Conservation (phyloP, 1,139 yeast genomes). For the Diutina mesorugosa region DNA sequence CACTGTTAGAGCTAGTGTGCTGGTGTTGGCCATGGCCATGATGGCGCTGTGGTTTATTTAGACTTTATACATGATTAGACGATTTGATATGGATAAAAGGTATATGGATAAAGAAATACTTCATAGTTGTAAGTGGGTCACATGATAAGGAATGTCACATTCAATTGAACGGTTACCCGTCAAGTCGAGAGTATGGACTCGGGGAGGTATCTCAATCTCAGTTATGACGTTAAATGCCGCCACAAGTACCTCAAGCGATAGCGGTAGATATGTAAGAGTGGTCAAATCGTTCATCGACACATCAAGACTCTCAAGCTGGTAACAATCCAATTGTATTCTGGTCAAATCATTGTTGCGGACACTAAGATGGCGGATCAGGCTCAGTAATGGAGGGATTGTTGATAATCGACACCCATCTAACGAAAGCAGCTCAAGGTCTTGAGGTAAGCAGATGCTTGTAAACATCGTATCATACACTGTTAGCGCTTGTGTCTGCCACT, state of each 20-base stretch:
- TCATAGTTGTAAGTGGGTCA: neutral
- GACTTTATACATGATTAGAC: neutral
- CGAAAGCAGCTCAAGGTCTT: neutral
- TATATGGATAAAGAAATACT: neutral
- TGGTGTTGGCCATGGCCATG: neutral
- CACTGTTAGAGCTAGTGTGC: neutral
- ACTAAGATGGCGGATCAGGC: neutral
- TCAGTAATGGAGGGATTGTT: neutral
- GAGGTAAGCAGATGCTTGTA: neutral
- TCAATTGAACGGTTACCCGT: neutral
- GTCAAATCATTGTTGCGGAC: neutral
- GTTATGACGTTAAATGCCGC: neutral
- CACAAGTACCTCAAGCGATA: neutral
- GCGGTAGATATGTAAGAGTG: neutral
- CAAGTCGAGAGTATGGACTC: neutral
- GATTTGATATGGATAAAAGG: neutral
- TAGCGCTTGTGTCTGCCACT: neutral
- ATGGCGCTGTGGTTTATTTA: neutral
- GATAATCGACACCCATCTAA: neutral
- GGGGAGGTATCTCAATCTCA: neutral
- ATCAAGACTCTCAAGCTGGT: neutral
- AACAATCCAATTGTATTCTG: neutral
- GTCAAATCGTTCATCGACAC: neutral
- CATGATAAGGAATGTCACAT: neutral
- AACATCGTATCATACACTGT: neutral